These are phyloP conservation scores for Xylaria grammica DNA, from an alignment of 495 filamentous ascomycete genomes.

Conservation along the genomic window DNA sequence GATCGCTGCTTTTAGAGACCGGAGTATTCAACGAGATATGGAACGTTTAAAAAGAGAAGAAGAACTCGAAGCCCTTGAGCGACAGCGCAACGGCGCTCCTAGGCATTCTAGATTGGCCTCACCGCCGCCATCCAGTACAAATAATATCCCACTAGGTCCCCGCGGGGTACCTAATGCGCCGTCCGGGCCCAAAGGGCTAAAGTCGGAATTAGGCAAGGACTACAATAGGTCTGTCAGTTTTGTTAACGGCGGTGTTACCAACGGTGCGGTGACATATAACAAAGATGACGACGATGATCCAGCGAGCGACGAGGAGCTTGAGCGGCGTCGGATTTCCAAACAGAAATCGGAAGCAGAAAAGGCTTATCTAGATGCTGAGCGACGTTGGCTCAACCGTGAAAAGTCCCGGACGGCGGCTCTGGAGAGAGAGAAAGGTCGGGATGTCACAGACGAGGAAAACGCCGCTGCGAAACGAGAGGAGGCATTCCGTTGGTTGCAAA, in stretches of 20 bases:
- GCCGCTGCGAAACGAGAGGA: constrained; percentile 58
- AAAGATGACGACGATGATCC: constrained; percentile 88
- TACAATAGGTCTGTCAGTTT: constrained; percentile 66
- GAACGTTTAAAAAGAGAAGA: constrained; percentile 88
- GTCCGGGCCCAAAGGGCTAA: constrained; percentile 79
- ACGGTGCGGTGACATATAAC: constrained; percentile 59
- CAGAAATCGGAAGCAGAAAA: constrained; percentile 78
- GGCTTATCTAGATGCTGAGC: constrained; percentile 81
- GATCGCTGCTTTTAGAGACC: constrained; percentile 90
- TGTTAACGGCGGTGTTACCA: constrained; percentile 78
- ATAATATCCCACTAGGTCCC: constrained; percentile 86
- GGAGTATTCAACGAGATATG: constrained; percentile 84
- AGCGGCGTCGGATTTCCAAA: constrained; percentile 72
- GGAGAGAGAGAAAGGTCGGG: constrained; percentile 79
- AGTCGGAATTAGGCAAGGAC: constrained; percentile 55
- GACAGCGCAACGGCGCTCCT: constrained; percentile 68
- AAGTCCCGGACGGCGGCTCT: constrained; percentile 80
- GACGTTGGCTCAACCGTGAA: constrained; percentile 89
- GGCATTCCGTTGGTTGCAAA: constrained; percentile 71
- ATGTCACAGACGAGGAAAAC: constrained; percentile 74
- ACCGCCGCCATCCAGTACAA: constrained; percentile 72
- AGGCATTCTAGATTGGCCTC: constrained; percentile 72
- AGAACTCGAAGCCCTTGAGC: constrained; percentile 87
- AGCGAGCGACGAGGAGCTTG: constrained; percentile 85
- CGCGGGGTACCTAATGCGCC: constrained; percentile 79